Base-by-base conservation (phyloP, 495 filamentous ascomycete species). In the Articulospora tetracladia region DNA sequence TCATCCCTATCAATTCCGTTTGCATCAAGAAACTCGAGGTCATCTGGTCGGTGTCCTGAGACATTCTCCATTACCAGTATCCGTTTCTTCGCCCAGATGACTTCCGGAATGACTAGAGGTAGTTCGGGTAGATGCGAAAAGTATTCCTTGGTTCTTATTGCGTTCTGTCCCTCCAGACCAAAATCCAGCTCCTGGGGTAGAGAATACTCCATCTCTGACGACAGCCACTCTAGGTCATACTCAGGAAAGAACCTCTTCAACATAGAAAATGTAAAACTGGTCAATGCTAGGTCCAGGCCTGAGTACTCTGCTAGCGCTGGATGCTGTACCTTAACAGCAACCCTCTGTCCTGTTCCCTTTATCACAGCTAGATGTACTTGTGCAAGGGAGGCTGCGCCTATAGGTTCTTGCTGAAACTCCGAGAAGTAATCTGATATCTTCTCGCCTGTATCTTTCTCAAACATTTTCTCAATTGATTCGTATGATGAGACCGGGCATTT, bases 271-370 rank as follows among this genome's bases (percentile, higher is more conserved):
- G 92, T 95, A 62, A 95, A 92, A 32, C 82, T 76, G 3, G 93
- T 99, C 58, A 98, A 78, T 0, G 85, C 84, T 61, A 98, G 80
- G 70, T 99, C 95, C 22, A 99, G 74, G 17, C 88, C 89, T 11
- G 90, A 87, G 92, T 93, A 99, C 77, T 96, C 89, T 39, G 91
- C 88, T 64, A 99, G 75, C 20, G 82, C 78, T 19, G 95, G 95
- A 74, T 99, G 95, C 67, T 99, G 95, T 17, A 98, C 86, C 74
- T 99, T 99, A 60, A 99, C 95, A 1, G 95, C 95, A n/a, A 98
- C 95, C 63, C 86, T 89, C 74, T 89, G 86, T 10, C 92, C 92
- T 19, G 85, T 91, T 66, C 87, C 90, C 69, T 84, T 91, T 32
- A 97, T 74, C 12, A 83, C 91, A n/a, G 93, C 94, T 20, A 91